Evolutionary conservation across 179 eudicot species (phyloP).

Genomic region (Silene vulgaris): DNA sequence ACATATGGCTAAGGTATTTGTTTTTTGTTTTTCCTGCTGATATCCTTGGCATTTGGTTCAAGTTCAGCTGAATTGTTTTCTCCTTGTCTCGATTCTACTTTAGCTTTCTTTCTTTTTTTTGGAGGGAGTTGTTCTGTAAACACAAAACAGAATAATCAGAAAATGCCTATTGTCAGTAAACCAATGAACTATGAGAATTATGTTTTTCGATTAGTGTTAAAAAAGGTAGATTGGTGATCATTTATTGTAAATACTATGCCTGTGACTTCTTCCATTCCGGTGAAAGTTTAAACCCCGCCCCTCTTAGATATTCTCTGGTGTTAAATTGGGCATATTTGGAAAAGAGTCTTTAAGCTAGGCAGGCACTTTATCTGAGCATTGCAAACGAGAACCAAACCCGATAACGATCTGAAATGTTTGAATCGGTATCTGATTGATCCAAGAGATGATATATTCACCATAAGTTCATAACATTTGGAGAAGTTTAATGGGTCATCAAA

Average conservation of each 20-base stretch:
- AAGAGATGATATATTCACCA: neutral
- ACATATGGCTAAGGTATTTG: slow-evolving; percentile 83
- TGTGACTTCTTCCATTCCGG: neutral
- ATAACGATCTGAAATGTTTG: neutral
- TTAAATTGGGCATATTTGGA: slow-evolving; percentile 1
- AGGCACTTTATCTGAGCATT: neutral
- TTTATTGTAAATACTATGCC: neutral
- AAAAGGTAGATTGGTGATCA: neutral
- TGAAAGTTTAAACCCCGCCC: neutral
- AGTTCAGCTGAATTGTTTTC: slow-evolving; percentile 1
- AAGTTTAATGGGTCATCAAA: neutral
- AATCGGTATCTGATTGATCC: neutral
- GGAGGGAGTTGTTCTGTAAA: neutral
- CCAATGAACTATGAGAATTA: neutral
- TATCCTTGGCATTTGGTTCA: neutral
- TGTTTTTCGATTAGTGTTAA: too few species aligned
- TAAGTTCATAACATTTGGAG: neutral
- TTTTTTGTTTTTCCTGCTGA: slow-evolving; percentile 11
- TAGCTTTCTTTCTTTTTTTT: neutral
- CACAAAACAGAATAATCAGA: neutral
- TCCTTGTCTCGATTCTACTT: neutral
- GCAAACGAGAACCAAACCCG: neutral
- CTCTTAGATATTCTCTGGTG: neutral
- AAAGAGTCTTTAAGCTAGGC: neutral
- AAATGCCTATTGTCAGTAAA: neutral